phyloP scores from a whole-genome alignment of 768 basidiomycete genomes.

The Phanerodontia chrysosporium region DNA sequence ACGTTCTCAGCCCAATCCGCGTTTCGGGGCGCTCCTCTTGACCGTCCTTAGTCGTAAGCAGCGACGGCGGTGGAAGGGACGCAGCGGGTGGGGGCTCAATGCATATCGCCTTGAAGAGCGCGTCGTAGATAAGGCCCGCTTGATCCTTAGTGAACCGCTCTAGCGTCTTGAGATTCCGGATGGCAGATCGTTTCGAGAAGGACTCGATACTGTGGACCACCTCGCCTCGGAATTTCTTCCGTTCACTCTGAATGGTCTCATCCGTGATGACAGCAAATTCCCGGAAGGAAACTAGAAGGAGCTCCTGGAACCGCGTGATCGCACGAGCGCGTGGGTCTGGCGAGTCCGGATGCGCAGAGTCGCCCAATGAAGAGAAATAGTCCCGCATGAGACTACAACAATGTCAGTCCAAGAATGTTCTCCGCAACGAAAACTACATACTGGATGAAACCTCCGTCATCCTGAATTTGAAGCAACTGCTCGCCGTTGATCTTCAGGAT shows the following conservation, averaged over 20 bases:
- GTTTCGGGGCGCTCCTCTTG: conserved; percentile 82
- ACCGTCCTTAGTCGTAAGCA: conserved; percentile 54
- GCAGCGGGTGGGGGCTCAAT: conserved; percentile 57
- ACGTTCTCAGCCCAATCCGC: conserved; percentile 79
- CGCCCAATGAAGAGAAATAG: conserved; percentile 90
- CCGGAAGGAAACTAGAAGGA: conserved; percentile 93
- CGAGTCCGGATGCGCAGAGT: conserved; percentile 90
- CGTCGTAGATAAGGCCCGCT: conserved; percentile 87
- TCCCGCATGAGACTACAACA: conserved; percentile 92
- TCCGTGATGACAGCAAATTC: conserved; percentile 97
- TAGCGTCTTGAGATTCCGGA: conserved; percentile 79
- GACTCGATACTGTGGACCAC: conserved; percentile 90
- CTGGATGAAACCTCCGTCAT: conserved; percentile 97
- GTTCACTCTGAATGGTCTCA: conserved; percentile 85
- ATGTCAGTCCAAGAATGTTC: too few species aligned
- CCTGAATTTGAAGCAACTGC: conserved; percentile 85
- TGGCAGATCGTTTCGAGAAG: conserved; percentile 87
- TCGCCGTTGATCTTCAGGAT: conserved; percentile 98
- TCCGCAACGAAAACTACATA: too few species aligned
- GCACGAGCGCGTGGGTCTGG: conserved; percentile 84
- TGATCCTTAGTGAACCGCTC: conserved; percentile 86
- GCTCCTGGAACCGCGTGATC: conserved; percentile 96
- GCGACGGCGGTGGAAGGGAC: conserved; percentile 41
- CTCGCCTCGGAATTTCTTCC: conserved; percentile 80
- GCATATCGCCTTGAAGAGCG: conserved; percentile 81